Evolutionary conservation across 2,329 filamentous ascomycete species (phyloP).

Genomic region (Aquanectria penicillioides): DNA sequence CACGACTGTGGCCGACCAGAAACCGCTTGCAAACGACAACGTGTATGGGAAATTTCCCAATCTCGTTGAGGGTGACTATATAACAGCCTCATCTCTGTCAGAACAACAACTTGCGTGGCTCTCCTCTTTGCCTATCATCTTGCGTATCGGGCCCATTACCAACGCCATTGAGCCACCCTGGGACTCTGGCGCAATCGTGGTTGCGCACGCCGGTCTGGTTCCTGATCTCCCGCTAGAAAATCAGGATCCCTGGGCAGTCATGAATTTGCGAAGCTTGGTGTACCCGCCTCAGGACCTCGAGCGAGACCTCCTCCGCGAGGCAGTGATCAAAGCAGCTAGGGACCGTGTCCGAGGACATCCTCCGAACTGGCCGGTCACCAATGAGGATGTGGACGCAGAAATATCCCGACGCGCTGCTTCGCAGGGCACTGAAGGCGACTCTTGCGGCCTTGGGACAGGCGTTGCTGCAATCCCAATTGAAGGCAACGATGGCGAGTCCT

Average conservation of each 20-base stretch:
- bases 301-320: slow-evolving; percentile 15
- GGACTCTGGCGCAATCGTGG: slow-evolving; percentile 48
- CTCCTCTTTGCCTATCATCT: slow-evolving; percentile 21
- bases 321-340: slow-evolving; percentile 27
- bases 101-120: slow-evolving; percentile 29
- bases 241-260: slow-evolving; percentile 79
- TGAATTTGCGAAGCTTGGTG: slow-evolving; percentile 87
- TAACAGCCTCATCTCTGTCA: slow-evolving; percentile 22
- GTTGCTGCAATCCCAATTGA: slow-evolving; percentile 23
- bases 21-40: not conserved
- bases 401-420: not conserved
- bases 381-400: slow-evolving; percentile 4
- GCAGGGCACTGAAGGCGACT: not conserved
- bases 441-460: not conserved
- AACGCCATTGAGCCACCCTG: slow-evolving; percentile 21
- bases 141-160: slow-evolving; percentile 22
- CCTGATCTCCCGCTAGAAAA: slow-evolving; percentile 73
- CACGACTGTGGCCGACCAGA: not conserved
- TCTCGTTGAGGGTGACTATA: slow-evolving; percentile 28
- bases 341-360: slow-evolving; percentile 20
- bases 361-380: slow-evolving; percentile 3
- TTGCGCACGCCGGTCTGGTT: slow-evolving; percentile 85
- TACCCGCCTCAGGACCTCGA: slow-evolving; percentile 43
- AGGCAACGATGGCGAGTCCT: slow-evolving; percentile 25
- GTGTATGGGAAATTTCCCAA: slow-evolving; percentile 5